phyloP scores from a whole-genome alignment of 2,329 filamentous ascomycete genomes.

The Venturia nashicola region DNA sequence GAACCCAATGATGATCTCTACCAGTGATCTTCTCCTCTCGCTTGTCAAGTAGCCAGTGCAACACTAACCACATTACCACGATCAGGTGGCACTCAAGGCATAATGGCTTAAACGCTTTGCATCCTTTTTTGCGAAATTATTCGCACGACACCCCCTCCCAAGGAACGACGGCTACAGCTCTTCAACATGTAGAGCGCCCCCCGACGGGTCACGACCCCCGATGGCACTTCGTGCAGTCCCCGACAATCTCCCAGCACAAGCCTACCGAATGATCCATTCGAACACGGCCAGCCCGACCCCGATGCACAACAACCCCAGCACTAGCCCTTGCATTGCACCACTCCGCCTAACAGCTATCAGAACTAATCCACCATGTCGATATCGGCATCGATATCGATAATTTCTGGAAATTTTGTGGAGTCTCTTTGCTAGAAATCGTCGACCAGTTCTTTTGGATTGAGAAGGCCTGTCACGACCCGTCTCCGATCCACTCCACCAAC shows the following conservation, averaged over 20 bases:
- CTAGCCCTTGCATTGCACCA: neutral
- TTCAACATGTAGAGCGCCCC: neutral
- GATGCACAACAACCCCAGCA: constrained; percentile 3
- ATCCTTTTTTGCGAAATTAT: neutral
- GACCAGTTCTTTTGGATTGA: neutral
- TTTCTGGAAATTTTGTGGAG: neutral
- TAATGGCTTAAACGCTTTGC: neutral
- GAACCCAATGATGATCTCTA: neutral
- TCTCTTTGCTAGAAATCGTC: neutral
- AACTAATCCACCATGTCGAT: neutral
- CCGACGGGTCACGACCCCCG: constrained; percentile 1
- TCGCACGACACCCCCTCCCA: neutral
- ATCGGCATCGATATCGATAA: neutral
- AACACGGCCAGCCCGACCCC: constrained; percentile 1
- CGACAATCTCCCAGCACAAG: constrained; percentile 1
- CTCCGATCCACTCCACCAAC: neutral
- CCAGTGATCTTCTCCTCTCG: neutral
- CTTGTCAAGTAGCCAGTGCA: neutral
- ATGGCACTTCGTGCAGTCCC: constrained; percentile 4
- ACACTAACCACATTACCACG: neutral
- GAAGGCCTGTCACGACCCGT: neutral
- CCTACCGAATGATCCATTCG: neutral
- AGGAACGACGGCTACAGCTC: neutral
- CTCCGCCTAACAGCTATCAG: neutral
- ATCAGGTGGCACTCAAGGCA: constrained; percentile 5